Evolutionary conservation across 257 asterid species (phyloP).

Genomic region (Gardenia jasminoides): DNA sequence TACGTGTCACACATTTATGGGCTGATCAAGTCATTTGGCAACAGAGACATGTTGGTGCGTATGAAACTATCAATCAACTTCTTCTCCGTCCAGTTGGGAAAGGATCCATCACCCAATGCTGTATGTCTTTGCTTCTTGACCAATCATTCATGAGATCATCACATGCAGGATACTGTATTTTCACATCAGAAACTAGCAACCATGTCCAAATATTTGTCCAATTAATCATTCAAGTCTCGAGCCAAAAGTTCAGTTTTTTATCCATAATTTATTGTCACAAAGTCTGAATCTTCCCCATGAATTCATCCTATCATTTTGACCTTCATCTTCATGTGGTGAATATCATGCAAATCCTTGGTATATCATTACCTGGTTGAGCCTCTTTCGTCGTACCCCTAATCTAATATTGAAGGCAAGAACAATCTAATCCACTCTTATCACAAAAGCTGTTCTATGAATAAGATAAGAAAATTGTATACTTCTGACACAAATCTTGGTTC

Average conservation of each 20-base stretch:
- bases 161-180: neutral
- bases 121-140: neutral
- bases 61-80: conserved; percentile 3
- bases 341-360: no score
- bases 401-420: no score
- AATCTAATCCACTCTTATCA: no score
- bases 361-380: no score
- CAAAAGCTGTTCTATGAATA: no score
- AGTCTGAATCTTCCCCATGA: neutral
- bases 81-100: neutral
- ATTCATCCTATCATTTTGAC: neutral
- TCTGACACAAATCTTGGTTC: no score
- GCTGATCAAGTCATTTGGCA: neutral
- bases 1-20: neutral
- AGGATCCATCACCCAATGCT: neutral
- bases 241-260: neutral
- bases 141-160: neutral
- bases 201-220: neutral
- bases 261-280: neutral
- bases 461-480: no score
- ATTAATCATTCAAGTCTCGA: neutral
- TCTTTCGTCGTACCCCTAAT: no score
- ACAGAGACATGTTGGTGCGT: neutral
- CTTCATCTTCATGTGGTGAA: neutral
- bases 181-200: neutral